These are phyloP conservation scores for Cymbopogon citratus DNA, from an alignment of 176 grass and related monocot species.

Conservation along the genomic window DNA sequence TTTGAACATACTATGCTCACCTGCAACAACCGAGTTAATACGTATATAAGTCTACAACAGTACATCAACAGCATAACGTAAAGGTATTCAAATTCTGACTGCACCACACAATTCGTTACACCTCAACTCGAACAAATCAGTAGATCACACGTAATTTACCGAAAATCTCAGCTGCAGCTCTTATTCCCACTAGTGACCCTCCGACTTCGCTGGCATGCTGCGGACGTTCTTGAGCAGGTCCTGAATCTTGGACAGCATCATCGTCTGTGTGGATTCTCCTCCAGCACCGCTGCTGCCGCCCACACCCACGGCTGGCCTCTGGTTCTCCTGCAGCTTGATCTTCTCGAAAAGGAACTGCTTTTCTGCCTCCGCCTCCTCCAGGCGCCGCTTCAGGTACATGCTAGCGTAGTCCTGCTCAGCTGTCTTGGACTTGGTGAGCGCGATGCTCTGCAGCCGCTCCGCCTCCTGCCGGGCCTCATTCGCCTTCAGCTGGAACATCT, in stretches of 20 bases:
- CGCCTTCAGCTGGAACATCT: conserved; percentile 99
- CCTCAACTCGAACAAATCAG: conserved; percentile 14
- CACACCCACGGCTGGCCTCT: conserved; percentile 1
- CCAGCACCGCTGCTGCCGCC: conserved; percentile 8
- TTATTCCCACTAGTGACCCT: conserved; percentile 48
- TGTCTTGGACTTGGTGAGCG: conserved; percentile 78
- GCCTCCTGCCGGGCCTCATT: conserved; percentile 82
- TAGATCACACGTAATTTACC: neutral
- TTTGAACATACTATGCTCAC: neutral
- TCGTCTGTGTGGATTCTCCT: conserved; percentile 39
- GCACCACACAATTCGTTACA: neutral
- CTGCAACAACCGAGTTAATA: neutral
- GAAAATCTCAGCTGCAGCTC: neutral
- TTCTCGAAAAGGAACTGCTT: conserved; percentile 92
- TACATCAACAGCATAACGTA: conserved; percentile 6
- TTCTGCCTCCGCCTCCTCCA: conserved; percentile 97
- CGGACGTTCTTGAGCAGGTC: conserved; percentile 89
- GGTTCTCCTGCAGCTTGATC: conserved; percentile 89
- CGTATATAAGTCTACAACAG: neutral
- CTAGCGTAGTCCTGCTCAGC: conserved; percentile 96
- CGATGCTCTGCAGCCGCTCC: conserved; percentile 88
- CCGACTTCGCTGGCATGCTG: conserved; percentile 41
- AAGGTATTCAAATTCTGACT: neutral
- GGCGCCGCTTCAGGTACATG: conserved; percentile 86
- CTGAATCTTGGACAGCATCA: conserved; percentile 90